phyloP scores from a whole-genome alignment of 345 rosid species.

The Citrus inodora region DNA sequence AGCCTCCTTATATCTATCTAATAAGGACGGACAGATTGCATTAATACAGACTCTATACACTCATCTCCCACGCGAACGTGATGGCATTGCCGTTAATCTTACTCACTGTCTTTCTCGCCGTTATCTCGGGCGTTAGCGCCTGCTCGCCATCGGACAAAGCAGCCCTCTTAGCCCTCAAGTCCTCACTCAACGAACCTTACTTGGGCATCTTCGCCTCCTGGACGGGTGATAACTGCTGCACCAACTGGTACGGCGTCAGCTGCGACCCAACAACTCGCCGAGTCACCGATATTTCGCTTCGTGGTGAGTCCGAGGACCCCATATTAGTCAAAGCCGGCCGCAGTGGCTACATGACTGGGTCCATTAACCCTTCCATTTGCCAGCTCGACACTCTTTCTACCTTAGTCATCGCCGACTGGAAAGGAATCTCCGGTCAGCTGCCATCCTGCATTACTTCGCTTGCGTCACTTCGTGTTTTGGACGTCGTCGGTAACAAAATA shows the following conservation, averaged over 20 bases:
- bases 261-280: conserved; percentile 64
- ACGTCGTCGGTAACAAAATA: conserved; percentile 68
- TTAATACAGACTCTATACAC: no score
- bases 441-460: conserved; percentile 63
- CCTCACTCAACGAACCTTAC: conserved; percentile 63
- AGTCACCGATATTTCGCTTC: conserved; percentile 75
- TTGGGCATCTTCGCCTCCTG: conserved; percentile 76
- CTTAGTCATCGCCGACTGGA: conserved; percentile 80
- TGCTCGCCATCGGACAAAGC: conserved; percentile 58
- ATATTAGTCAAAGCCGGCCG: conserved; percentile 68
- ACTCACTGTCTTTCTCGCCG: conserved; percentile 23
- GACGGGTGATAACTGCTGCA: conserved; percentile 65
- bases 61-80: neutral
- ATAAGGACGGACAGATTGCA: no score
- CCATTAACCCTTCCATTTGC: conserved; percentile 71
- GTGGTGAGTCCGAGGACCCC: conserved; percentile 93
- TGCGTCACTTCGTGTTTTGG: conserved; percentile 66
- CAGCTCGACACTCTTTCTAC: conserved; percentile 59
- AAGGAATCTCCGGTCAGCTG: conserved; percentile 67
- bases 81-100: conserved; percentile 29
- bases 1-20: no score
- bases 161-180: conserved; percentile 57
- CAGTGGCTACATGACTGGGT: conserved; percentile 82
- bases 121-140: conserved; percentile 29
- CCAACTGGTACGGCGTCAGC: conserved; percentile 77